Percentiles rank a stretch among this genome's conserved stretches.
Conservation (phyloP, 495 filamentous ascomycete genomes). For the Talaromyces adpressus region DNA sequence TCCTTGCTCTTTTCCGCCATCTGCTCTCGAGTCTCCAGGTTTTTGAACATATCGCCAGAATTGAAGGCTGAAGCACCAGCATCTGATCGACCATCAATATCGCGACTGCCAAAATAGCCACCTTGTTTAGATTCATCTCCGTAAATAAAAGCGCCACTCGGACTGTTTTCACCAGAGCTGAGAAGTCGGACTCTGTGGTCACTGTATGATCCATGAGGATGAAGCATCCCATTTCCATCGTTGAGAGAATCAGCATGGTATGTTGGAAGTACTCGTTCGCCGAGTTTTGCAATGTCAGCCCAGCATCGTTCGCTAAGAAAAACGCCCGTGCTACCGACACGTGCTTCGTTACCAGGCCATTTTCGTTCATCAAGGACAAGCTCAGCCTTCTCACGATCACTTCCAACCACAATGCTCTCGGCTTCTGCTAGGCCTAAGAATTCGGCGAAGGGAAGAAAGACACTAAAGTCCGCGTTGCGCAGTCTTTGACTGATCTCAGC, state of each 20-base stretch:
- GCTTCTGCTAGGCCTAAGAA: slow-evolving; percentile 85
- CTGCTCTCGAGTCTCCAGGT: slow-evolving; percentile 85
- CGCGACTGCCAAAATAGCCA: slow-evolving; percentile 76
- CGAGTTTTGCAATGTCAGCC: slow-evolving; percentile 75
- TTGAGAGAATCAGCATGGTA: slow-evolving; percentile 45
- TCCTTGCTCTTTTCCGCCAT: slow-evolving; percentile 95
- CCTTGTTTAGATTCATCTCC: slow-evolving; percentile 63
- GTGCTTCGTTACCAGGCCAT: slow-evolving; percentile 89
- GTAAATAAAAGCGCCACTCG: slow-evolving; percentile 56
- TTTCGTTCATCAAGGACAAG: slow-evolving; percentile 78
- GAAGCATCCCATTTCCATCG: slow-evolving; percentile 34
- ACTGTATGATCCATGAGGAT: slow-evolving; percentile 41
- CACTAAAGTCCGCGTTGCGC: slow-evolving; percentile 85
- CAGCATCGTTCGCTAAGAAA: slow-evolving; percentile 95
- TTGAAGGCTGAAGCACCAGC: slow-evolving; percentile 83
- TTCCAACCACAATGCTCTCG: slow-evolving; percentile 77
- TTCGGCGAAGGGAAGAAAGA: slow-evolving; percentile 93
- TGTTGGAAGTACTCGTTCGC: slow-evolving; percentile 54
- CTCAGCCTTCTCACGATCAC: slow-evolving; percentile 88
- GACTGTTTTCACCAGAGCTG: slow-evolving; percentile 47
- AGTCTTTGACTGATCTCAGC: slow-evolving; percentile 93
- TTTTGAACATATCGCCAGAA: slow-evolving; percentile 94
- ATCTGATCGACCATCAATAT: slow-evolving; percentile 81
- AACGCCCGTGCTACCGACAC: slow-evolving; percentile 84
- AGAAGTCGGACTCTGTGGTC: slow-evolving; percentile 69